Base-by-base conservation (phyloP, 306 rosid species). In the Begonia fuchsioides region DNA sequence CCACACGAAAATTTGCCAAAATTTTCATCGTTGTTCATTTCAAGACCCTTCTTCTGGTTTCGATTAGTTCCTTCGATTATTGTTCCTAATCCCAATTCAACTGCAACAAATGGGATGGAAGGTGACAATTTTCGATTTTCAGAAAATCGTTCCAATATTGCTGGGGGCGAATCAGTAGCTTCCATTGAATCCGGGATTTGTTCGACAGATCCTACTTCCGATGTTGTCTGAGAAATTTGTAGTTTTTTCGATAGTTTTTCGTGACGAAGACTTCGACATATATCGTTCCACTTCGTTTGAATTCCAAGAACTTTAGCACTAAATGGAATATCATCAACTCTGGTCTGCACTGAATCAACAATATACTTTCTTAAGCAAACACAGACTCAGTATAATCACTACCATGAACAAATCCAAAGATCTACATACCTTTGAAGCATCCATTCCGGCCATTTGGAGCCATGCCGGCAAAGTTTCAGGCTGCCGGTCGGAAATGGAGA, bases 61-160 rank as follows among this genome's bases (percentile, higher is more conserved):
- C 64, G 79, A 57, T 74, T 17, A 40, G 70, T 58, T 39, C 85
- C 67, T 51, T 71, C 61, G 51, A 76, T 76, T 20, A 74, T 65
- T 11, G 94, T 81, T 66, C 98, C 98, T 69, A 90, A 56, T 26
- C 93, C 82, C 84, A 90, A 81, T 77, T 90, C 98, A 17, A 95
- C 85, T 55, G 92, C 73, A 56, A 90, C 98, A 49, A 74, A 65
- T 56, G 65, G 49, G 39, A 68, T 47, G 3, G 75, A 61, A 12
- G 74, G 63, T 52, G 80, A 63, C 17, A 72, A 57, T 57, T 43
- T 47, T 12, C 35, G 35, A 2, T 2, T 26, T 26, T 4, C 7
- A 26, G 35, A 26, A 26, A 26, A 26, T 2, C 7, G 8, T 26
- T 26, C 8, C 35, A 26, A 26, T 26, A 26, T 26, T 5, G 35